Conservation (phyloP, 2,329 filamentous ascomycete species). For the Biscogniauxia sp. region DNA sequence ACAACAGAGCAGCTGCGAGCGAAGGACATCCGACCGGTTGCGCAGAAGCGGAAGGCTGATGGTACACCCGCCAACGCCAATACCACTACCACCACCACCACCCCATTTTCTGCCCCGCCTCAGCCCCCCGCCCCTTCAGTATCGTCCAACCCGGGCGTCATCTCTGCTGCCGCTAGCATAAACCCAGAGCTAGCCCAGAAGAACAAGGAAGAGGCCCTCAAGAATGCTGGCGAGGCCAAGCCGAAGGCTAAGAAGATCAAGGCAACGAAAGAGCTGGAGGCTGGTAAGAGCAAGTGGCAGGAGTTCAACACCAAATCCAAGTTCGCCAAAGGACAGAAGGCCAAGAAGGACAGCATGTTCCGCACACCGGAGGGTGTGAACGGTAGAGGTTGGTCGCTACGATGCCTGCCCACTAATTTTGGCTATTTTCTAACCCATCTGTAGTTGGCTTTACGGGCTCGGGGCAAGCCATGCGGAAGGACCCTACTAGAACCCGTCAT, state of each 20-base stretch:
- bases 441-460: slow-evolving; percentile 94
- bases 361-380: slow-evolving; percentile 83
- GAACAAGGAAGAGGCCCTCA: slow-evolving; percentile 59
- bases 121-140: slow-evolving; percentile 31
- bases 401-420: background rate
- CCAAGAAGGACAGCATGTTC: slow-evolving; percentile 96
- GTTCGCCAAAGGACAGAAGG: slow-evolving; percentile 53
- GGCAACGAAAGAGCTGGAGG: slow-evolving; percentile 86
- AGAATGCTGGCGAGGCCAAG: slow-evolving; percentile 68
- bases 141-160: slow-evolving; percentile 45
- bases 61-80: slow-evolving; percentile 59
- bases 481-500: slow-evolving; percentile 76
- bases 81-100: too few relatives aligned
- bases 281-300: slow-evolving; percentile 90
- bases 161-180: slow-evolving; percentile 56
- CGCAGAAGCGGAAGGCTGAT: slow-evolving; percentile 85
- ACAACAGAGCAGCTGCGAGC: slow-evolving; percentile 78
- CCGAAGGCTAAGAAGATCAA: slow-evolving; percentile 86
- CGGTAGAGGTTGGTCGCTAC: slow-evolving; percentile 67
- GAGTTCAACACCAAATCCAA: slow-evolving; percentile 82
- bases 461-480: slow-evolving; percentile 93
- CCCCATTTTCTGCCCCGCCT: slow-evolving; percentile 34
- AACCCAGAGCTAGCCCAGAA: slow-evolving; percentile 49
- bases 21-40: slow-evolving; percentile 79
- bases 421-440: slow-evolving; percentile 28